Base-by-base conservation (phyloP, 768 basidiomycete genomes). In the Phaffia tasmanica region DNA sequence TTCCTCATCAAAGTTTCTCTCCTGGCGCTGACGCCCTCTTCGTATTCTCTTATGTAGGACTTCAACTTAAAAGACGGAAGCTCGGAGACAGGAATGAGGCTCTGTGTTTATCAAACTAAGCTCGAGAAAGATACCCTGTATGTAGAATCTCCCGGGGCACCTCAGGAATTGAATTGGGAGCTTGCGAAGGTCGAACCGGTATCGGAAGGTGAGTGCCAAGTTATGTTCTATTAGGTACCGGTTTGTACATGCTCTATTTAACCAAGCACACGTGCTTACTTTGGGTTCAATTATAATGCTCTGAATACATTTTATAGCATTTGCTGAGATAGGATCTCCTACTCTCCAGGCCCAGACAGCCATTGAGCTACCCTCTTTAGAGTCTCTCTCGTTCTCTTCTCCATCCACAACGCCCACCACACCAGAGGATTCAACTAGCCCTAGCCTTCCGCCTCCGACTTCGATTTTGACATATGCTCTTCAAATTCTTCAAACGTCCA, bases 171-270 rank as follows among this genome's bases (percentile, higher is more conserved):
- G 1, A 60, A 47, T 35, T 89, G 84, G 84, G 78, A 82, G 21
- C 72, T 87, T 11, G 84, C 87, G 27, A 85, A 87, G 70, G 73
- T 86, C 23, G 75, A 86, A 27, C 84, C 85, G 3, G 85, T 88
- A 1, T 87, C 86, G 2, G 86, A 87, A 81, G 85, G 86, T 83
- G 47, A 1, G 71, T 61, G 48, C 23, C 16, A 42, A 42, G n/a
- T n/a, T 8, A n/a, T 5, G 53, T 54, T n/a, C 16, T 27, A 27
- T 5, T 5, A 27, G 8, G 16, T 16, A 16, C 53, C 27, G n/a
- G 16, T n/a, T 27, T 27, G 21, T 27, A n/a, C 53, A 14, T 50
- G 25, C 19, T 50, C 6, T 30, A 46, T 32, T 29, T 8, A n/a
- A 42, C 35, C 48, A 32, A 7, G 16, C 27, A 2, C 57, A 21